phyloP scores from a whole-genome alignment of 192 early-diverging fungal species.

The Linnemannia elongata region DNA sequence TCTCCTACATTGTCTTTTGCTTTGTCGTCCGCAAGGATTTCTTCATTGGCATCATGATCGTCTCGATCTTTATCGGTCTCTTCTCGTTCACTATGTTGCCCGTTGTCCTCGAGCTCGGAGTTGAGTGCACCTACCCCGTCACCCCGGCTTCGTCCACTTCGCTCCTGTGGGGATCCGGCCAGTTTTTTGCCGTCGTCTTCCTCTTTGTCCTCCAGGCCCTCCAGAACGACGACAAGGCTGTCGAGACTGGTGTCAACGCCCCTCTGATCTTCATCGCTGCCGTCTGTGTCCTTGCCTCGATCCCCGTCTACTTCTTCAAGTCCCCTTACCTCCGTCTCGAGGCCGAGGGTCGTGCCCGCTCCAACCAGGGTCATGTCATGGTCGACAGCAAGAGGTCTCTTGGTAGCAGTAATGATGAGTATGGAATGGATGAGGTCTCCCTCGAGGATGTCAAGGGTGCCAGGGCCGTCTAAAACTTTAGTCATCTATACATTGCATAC shows the following conservation, averaged over 20 bases:
- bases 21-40: conserved; percentile 59
- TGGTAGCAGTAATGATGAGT: conserved; percentile 12
- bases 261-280: conserved; percentile 50
- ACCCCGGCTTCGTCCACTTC: conserved; percentile 53
- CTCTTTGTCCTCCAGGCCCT: conserved; percentile 34
- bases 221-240: conserved; percentile 11
- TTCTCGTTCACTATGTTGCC: conserved; percentile 54
- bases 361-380: neutral
- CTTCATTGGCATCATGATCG: conserved; percentile 40
- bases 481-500: neutral
- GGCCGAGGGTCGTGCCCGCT: conserved; percentile 35
- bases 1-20: conserved; percentile 60
- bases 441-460: conserved; percentile 19
- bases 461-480: neutral
- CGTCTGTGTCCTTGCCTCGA: conserved; percentile 34
- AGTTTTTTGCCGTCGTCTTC: conserved; percentile 53
- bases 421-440: conserved; percentile 28
- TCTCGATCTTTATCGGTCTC: conserved; percentile 42
- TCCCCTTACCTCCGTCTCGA: conserved; percentile 49
- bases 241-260: conserved; percentile 29
- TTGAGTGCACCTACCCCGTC: conserved; percentile 57
- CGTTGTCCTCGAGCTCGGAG: conserved; percentile 49
- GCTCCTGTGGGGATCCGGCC: conserved; percentile 48
- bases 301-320: conserved; percentile 50
- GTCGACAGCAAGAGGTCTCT: neutral